phyloP scores from a whole-genome alignment of 768 basidiomycete species.

The Pisolithus sp. region DNA sequence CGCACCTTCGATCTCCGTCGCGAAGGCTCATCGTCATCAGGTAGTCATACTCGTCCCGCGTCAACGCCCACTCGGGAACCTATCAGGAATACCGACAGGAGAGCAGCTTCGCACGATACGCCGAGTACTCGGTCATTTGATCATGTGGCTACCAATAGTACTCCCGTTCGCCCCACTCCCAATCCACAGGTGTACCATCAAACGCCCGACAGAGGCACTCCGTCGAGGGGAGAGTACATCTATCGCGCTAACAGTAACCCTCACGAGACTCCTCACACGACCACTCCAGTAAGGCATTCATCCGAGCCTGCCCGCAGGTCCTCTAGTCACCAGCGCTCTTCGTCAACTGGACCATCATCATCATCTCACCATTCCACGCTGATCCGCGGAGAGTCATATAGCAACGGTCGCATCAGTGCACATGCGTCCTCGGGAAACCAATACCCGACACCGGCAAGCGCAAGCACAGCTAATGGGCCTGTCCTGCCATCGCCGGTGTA shows the following conservation, averaged over 20 bases:
- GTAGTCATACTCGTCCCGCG: conserved; percentile 7
- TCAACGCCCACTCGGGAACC: conserved; percentile 20
- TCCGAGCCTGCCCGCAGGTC: conserved; percentile 19
- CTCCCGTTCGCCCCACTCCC: not conserved
- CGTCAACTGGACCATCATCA: conserved; percentile 11
- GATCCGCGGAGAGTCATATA: conserved; percentile 11
- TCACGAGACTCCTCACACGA: conserved; percentile 10
- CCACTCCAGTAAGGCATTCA: conserved; percentile 18
- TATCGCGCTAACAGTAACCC: conserved; percentile 6
- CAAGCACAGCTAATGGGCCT: conserved; percentile 8
- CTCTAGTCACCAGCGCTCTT: conserved; percentile 4
- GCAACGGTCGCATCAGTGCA: conserved; percentile 12
- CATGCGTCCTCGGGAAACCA: no score
- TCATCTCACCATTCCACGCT: conserved; percentile 5
- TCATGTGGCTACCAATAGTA: not conserved
- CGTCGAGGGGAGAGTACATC: conserved; percentile 11
- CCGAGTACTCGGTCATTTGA: not conserved
- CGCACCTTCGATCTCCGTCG: conserved; percentile 22
- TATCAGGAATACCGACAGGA: conserved; percentile 9
- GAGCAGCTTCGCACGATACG: conserved; percentile 10
- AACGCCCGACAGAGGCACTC: conserved; percentile 18
- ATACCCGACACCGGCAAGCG: conserved; percentile 26
- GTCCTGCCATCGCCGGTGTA: conserved; percentile 9
- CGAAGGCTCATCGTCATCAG: conserved; percentile 9
- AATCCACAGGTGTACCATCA: conserved; percentile 11